phyloP scores from a whole-genome alignment of 1,284 basidiomycete genomes.

The Anthracocystis walkeri region DNA sequence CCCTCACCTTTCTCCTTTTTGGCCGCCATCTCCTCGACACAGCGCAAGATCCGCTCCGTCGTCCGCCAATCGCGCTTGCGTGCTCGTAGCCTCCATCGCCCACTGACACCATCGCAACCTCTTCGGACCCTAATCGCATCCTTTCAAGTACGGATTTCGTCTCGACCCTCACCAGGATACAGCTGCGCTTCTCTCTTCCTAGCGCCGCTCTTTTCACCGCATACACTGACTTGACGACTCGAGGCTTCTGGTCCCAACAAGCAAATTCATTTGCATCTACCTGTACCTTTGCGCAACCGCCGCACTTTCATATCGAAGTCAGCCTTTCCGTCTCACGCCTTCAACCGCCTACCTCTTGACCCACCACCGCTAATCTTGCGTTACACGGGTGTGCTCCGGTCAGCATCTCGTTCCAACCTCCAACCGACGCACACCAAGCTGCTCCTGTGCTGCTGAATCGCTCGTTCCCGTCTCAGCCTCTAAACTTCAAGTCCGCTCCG shows the following conservation, averaged over 20 bases:
- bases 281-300: neutral
- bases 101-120: neutral
- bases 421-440: neutral
- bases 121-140: conserved; percentile 1
- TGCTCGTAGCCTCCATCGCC: conserved; percentile 2
- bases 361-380: neutral
- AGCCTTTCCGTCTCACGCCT: neutral
- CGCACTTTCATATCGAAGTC: neutral
- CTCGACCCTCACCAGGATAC: neutral
- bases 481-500: neutral
- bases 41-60: neutral
- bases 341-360: neutral
- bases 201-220: neutral
- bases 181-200: neutral
- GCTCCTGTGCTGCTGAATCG: neutral
- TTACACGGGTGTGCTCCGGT: conserved; percentile 26
- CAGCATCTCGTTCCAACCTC: conserved; percentile 14
- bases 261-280: neutral
- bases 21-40: neutral
- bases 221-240: neutral
- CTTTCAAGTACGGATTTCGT: neutral
- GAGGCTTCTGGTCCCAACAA: no score
- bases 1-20: neutral
- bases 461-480: neutral
- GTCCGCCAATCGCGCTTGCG: neutral